Evolutionary conservation across 2,329 filamentous ascomycete genomes (phyloP).

Genomic region (Alternaria arborescens): DNA sequence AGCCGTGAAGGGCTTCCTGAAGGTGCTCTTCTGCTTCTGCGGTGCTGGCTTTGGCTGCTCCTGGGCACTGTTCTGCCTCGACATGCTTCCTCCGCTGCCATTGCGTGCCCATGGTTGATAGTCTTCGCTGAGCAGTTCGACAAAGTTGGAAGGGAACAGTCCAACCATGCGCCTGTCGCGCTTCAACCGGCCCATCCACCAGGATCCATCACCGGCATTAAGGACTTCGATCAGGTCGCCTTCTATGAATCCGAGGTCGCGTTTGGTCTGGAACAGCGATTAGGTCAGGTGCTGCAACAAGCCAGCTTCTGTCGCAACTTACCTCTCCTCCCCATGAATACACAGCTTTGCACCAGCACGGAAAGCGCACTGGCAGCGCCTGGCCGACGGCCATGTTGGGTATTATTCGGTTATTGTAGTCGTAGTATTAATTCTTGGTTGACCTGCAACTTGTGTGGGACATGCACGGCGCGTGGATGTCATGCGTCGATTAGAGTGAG

Average conservation of each 20-base stretch:
- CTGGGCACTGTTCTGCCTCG: conserved; percentile 61
- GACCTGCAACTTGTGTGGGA: conserved; percentile 32
- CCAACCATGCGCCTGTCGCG: conserved; percentile 91
- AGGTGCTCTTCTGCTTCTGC: conserved; percentile 63
- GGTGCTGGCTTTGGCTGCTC: conserved; percentile 55
- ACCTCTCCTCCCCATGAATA: conserved; percentile 92
- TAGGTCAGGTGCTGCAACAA: conserved; percentile 27
- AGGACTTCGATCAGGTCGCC: conserved; percentile 98
- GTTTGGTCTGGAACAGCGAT: conserved; percentile 69
- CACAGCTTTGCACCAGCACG: conserved; percentile 89
- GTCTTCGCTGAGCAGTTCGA: conserved; percentile 83
- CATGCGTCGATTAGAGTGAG: conserved; percentile 28
- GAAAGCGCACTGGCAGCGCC: conserved; percentile 77
- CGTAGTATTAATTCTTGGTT: conserved; percentile 14
- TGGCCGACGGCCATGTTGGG: conserved; percentile 57
- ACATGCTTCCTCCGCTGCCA: conserved; percentile 56
- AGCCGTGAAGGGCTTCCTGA: conserved; percentile 71
- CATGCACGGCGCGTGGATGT: conserved; percentile 18
- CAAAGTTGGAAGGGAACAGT: conserved; percentile 96
- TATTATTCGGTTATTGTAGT: not conserved
- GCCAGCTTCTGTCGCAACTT: conserved; percentile 22
- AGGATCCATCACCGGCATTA: conserved; percentile 95
- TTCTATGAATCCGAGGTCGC: conserved; percentile 95
- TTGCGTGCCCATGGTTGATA: conserved; percentile 79
- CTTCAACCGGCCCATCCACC: conserved; percentile 95